Conservation (phyloP, 495 filamentous ascomycete species). For the Annulohypoxylon moriforme region DNA sequence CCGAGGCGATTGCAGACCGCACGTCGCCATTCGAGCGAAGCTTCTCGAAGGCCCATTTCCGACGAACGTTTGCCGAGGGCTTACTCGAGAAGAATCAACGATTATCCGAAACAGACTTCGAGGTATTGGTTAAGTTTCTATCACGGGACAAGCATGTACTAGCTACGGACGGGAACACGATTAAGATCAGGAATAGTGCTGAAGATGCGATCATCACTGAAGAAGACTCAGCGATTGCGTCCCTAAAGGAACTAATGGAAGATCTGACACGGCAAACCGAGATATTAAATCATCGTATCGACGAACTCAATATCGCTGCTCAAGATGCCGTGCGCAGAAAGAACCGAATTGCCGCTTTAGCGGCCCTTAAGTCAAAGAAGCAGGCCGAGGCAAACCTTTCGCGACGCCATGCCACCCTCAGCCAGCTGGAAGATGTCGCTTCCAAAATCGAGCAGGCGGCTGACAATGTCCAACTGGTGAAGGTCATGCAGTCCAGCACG, state of each 20-base stretch:
- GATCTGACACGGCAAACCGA: constrained; percentile 69
- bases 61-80: constrained; percentile 64
- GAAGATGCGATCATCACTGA: constrained; percentile 66
- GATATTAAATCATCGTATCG: constrained; percentile 63
- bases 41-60: constrained; percentile 73
- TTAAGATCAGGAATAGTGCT: constrained; percentile 74
- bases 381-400: constrained; percentile 75
- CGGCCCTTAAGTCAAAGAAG: constrained; percentile 85
- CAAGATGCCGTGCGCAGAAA: constrained; percentile 74
- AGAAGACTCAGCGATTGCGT: constrained; percentile 84
- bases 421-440: constrained; percentile 86
- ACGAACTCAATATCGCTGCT: constrained; percentile 69
- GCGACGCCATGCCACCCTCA: constrained; percentile 73
- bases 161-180: constrained; percentile 74
- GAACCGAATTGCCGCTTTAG: constrained; percentile 77
- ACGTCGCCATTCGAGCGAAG: constrained; percentile 70
- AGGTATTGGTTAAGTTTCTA: constrained; percentile 76
- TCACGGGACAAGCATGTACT: constrained; percentile 73
- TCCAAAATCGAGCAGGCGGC: constrained; percentile 84
- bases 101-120: constrained; percentile 73
- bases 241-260: constrained; percentile 73
- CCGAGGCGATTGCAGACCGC: constrained; percentile 58
- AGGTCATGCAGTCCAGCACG: constrained; percentile 81
- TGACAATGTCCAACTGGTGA: constrained; percentile 82
- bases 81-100: constrained; percentile 60